Percentiles rank a stretch among this genome's conserved stretches.
Conservation (phyloP, 1,284 basidiomycete genomes). For the Tilletiaria anomala region DNA sequence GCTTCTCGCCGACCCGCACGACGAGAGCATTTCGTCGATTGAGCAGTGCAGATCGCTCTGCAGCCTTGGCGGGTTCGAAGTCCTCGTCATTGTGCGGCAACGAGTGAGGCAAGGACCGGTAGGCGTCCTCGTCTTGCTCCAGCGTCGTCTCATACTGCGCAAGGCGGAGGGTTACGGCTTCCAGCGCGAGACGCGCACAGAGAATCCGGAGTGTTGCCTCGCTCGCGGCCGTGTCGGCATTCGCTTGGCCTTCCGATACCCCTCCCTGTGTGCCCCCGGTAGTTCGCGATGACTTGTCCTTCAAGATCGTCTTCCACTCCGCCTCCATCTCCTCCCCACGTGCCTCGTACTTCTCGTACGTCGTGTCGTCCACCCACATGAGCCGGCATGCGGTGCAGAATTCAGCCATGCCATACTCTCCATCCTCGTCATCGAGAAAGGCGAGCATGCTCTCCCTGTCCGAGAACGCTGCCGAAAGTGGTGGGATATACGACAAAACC, state of each 20-base stretch:
- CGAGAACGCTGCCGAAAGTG: background rate
- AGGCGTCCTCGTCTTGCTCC: conserved; percentile 47
- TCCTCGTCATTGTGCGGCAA: conserved; percentile 1
- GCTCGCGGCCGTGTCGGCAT: background rate
- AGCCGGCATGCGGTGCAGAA: background rate
- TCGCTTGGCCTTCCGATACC: conserved; percentile 52
- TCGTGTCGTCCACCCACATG: background rate
- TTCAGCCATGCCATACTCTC: background rate
- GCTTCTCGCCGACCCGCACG: conserved; percentile 67
- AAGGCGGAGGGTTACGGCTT: conserved; percentile 13
- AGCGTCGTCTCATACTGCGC: conserved; percentile 6
- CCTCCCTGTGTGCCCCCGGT: conserved; percentile 52
- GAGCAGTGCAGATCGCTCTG: too few species aligned
- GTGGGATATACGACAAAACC: background rate
- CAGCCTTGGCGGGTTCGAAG: conserved; percentile 22
- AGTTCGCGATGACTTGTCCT: conserved; percentile 52
- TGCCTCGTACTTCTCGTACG: background rate
- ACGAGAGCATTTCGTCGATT: conserved; percentile 59
- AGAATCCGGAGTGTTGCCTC: background rate
- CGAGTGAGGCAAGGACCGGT: conserved; percentile 38
- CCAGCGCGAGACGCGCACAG: conserved; percentile 5
- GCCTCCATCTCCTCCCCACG: background rate
- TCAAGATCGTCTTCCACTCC: conserved; percentile 13
- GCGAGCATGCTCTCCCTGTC: background rate
- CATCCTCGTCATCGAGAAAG: background rate